Base-by-base conservation (phyloP, 2,329 filamentous ascomycete genomes). In the Alternaria tenuissima region DNA sequence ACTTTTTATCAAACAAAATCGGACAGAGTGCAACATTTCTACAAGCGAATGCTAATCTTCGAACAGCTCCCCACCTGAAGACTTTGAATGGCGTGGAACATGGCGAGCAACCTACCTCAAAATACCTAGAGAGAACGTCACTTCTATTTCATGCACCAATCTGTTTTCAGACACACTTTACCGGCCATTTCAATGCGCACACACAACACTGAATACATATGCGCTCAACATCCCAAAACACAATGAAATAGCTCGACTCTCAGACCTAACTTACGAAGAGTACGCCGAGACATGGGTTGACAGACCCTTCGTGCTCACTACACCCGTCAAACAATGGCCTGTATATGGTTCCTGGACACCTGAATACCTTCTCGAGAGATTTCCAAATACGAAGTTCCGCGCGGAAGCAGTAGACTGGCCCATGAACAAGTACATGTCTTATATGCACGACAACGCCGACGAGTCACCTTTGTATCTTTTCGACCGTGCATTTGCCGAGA, bases 361-460 rank as follows among this genome's bases (percentile, higher is more conserved):
- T 11, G 84, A 90, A n/a, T 80, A 80, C 9, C 83, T 98, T 1
- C 81, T 90, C 1, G 71, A 82, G n/a, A 81, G 83, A 61, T 93
- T 93, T 75, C 82, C 84, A 1, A 79, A 89, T 51, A 85, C 90
- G 3, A 84, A 86, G 52, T 97, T 98, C 78, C 88, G 93, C 41
- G 94, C 94, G 9, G 95, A 98, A 83, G 91, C 93, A 0, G 94
- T 98, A 5, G 93, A 97, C 79, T 98, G 94, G 94, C 87, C 89
- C 0, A 86, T 97, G 63, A 82, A 84, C n/a, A 91, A 87, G 0
- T 98, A 98, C 76, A 82, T 89, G 63, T 83, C 88, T 44, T 99
- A 98, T 78, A 92, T 97, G 90, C 82, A 84, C 42, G 85, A 91
- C 74, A 94, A 87, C 74, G 81, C 81, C 18, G 94, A 98, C 66